A percentile compares a stretch with the other conserved stretches of the same genome.
phyloP scores from a whole-genome alignment of 768 basidiomycete genomes.

The Mycena haematopus region DNA sequence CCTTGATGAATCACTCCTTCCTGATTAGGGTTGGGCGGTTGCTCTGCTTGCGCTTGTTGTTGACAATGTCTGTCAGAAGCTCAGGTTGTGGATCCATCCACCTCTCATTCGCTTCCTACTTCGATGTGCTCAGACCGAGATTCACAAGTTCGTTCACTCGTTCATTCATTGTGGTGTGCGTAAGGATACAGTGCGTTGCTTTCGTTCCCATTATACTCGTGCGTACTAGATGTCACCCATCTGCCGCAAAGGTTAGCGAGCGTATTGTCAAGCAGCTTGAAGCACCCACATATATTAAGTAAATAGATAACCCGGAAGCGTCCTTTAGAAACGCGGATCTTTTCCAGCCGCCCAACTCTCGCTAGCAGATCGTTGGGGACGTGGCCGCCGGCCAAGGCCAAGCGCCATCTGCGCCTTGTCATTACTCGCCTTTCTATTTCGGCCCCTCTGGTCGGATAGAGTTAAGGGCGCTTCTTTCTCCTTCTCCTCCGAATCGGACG shows the following conservation, averaged over 20 bases:
- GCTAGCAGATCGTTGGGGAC: conserved; percentile 24
- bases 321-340: conserved; percentile 20
- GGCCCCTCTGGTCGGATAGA: conserved; percentile 8
- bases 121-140: not conserved
- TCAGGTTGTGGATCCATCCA: not conserved
- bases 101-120: not conserved
- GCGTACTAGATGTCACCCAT: conserved; percentile 14
- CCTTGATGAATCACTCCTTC: not conserved
- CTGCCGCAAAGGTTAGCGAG: conserved; percentile 13
- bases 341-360: conserved; percentile 27
- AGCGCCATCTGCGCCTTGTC: conserved; percentile 29
- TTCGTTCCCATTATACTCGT: conserved; percentile 11
- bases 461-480: conserved; percentile 6
- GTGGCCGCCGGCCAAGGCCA: conserved; percentile 15
- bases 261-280: not conserved
- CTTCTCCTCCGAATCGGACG: conserved; percentile 23
- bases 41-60: conserved; percentile 3
- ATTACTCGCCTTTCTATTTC: conserved; percentile 18
- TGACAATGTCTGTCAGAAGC: not conserved
- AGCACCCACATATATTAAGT: conserved; percentile 23
- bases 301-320: not conserved
- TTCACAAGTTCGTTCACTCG: conserved; percentile 15
- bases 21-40: not conserved
- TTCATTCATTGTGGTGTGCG: conserved; percentile 7
- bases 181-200: conserved; percentile 20